Evolutionary conservation across 371 early-diverging fungal species (phyloP).

Genomic region (Mucor saturninus): DNA sequence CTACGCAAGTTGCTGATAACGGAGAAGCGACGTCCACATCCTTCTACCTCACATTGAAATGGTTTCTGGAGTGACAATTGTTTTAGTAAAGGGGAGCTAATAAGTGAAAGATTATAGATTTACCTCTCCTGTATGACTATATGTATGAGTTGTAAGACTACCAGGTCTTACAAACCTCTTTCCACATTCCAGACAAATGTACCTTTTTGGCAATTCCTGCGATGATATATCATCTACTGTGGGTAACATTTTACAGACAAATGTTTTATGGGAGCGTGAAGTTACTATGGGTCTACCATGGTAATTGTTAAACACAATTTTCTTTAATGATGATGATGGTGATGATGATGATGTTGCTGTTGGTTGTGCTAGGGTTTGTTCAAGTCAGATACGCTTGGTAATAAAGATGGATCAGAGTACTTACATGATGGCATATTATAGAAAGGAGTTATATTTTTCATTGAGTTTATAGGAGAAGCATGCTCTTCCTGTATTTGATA

Average conservation of each 20-base stretch:
- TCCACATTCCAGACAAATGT: conserved; percentile 56
- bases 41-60: conserved; percentile 41
- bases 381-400: neutral
- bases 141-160: neutral
- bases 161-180: conserved; percentile 47
- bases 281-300: neutral
- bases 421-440: neutral
- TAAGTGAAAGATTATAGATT: conserved; percentile 5
- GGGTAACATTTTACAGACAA: neutral
- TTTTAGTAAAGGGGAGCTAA: neutral
- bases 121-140: conserved; percentile 54
- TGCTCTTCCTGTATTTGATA: neutral
- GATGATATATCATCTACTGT: neutral
- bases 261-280: neutral
- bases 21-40: conserved; percentile 48
- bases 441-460: no score
- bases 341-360: neutral
- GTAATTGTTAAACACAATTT: neutral
- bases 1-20: conserved; percentile 49
- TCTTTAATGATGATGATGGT: neutral
- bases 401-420: neutral
- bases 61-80: conserved; percentile 44
- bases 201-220: conserved; percentile 9
- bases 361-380: no score
- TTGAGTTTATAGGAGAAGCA: neutral